Base-by-base conservation (phyloP, 2,329 filamentous ascomycete genomes). In the Fusarium albosuccineum region DNA sequence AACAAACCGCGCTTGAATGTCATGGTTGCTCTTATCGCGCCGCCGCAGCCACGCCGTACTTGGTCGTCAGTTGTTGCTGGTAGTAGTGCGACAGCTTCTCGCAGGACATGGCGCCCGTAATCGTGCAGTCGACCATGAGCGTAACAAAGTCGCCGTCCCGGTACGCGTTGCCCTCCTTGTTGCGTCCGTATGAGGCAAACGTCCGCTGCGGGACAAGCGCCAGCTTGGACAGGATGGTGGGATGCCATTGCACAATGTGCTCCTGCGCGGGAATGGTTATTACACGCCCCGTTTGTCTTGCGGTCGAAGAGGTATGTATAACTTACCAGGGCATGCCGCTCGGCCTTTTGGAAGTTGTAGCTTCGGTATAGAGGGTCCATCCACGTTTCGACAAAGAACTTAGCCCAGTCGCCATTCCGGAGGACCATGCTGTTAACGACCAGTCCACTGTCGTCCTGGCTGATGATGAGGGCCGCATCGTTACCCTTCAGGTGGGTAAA, bases 321-420 rank as follows among this genome's bases (percentile, higher is more conserved):
- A 77, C 89, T 76, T 83, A 94, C 96, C 82, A 99, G 80, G 51
- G 95, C 94, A 82, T 99, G 95, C 26, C 86, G 88, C 79, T 99
- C 96, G 0, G 93, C 94, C 78, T 97, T 97, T 75, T 97, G 93
- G 75, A 99, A 99, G 76, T 97, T 97, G 81, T 99, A 99, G 70
- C 86, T 92, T 67, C 95, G 87, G 80, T 97, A 99, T 42, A 98
- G 82, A 48, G 96, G 96, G 77, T 98, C 94, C 75, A 96, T 97
- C 96, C 96, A 99, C 1, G 92, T 91, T 77, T 99, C 96, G 16
- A 98, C 80, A 75, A 99, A 93, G 82, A 92, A 99, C 75, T 91
- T 92, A 44, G 92, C 92, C 93, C 95, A 99, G 57, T 96, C 93
- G 22, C 94, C 93, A 63, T 91, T 92, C 65, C 89, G 86, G 11